Evolutionary conservation across 495 filamentous ascomycete species (phyloP), one percentile per base, ranked within the genome.

Genomic region (Xylaria acuta): DNA sequence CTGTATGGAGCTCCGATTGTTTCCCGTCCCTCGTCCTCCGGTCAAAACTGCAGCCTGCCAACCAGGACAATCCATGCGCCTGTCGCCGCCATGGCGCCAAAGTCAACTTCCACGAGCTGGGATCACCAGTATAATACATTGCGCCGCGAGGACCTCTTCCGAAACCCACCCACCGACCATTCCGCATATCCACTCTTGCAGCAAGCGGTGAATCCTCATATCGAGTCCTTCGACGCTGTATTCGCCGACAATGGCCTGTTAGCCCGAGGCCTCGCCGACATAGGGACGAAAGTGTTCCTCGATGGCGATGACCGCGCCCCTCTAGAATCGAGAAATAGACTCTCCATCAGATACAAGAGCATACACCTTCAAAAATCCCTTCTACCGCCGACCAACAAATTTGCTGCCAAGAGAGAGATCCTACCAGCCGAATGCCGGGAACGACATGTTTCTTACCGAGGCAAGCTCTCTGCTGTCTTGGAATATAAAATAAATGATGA

Each of bases 171-270:
- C 1, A 91, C 88, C 76, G 94, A 98, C 76, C 90, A 88, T 60
- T 92, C 94, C 18, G 93, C 96, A 65, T 98, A 96, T 79, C 96
- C 96, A 4, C 88, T 92, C 16, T 87, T 99, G 58, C 91, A 93
- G 60, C 89, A 88, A 51, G 93, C 95, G 2, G 89, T 97, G 72
- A 86, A 91, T 70, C 96, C 96, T 41, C 96, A 99, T 80, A 90
- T 97, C 78, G 90, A 97, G 73, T 95, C 96, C 11, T 98, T 98
- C 89, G 97, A 99, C 85, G 91, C 92, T n/a, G 84, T 97, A 49
- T 94, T 97, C 76, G 90, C 90, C 18, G 84, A 83, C 75, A 77
- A 82, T 71, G 87, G 83, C 73, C 86, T 97, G 32, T 82, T 99
- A 54, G 90, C 93, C 64, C 89, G 90, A 30, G 94, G 88, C 16